phyloP scores from a whole-genome alignment of 2,329 filamentous ascomycete genomes.

The Arthrinium puccinioides region DNA sequence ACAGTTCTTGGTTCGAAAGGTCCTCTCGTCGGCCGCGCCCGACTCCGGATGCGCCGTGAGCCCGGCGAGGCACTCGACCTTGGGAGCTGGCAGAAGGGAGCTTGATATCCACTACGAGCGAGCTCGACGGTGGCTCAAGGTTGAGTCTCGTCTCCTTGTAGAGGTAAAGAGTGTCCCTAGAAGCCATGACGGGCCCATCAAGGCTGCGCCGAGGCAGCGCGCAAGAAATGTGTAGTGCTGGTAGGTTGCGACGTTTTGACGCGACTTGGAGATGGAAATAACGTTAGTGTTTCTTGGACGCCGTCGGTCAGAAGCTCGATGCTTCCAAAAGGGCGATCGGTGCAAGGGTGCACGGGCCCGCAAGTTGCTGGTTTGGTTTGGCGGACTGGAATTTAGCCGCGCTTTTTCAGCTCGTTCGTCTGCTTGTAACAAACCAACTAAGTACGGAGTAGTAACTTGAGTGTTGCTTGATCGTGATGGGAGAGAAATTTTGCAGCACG shows the following conservation, averaged over 20 bases:
- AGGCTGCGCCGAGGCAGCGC: constrained; percentile 13
- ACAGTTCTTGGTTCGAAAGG: constrained; percentile 65
- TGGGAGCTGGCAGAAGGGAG: constrained; percentile 49
- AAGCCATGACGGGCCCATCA: constrained; percentile 65
- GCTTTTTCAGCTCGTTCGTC: too few species aligned
- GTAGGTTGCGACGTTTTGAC: not conserved
- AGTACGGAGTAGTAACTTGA: too few species aligned
- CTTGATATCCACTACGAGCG: constrained; percentile 63
- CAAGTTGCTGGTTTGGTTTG: too few species aligned
- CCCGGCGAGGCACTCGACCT: constrained; percentile 35
- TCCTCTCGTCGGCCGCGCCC: constrained; percentile 59
- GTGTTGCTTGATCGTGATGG: too few species aligned
- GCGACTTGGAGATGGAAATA: too few species aligned
- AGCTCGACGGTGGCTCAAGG: constrained; percentile 64
- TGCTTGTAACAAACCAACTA: too few species aligned
- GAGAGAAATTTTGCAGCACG: too few species aligned
- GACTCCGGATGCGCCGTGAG: constrained; percentile 24
- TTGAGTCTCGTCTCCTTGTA: constrained; percentile 86
- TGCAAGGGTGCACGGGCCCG: too few species aligned
- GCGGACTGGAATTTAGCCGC: too few species aligned
- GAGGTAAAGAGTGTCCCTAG: constrained; percentile 54
- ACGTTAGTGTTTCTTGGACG: too few species aligned
- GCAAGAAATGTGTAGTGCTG: not conserved
- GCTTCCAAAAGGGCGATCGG: too few species aligned
- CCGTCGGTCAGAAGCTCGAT: too few species aligned